A percentile compares a stretch with the other conserved stretches of the same genome.
phyloP scores from a whole-genome alignment of 2,329 filamentous ascomycete genomes.

The Curvularia sp. region DNA sequence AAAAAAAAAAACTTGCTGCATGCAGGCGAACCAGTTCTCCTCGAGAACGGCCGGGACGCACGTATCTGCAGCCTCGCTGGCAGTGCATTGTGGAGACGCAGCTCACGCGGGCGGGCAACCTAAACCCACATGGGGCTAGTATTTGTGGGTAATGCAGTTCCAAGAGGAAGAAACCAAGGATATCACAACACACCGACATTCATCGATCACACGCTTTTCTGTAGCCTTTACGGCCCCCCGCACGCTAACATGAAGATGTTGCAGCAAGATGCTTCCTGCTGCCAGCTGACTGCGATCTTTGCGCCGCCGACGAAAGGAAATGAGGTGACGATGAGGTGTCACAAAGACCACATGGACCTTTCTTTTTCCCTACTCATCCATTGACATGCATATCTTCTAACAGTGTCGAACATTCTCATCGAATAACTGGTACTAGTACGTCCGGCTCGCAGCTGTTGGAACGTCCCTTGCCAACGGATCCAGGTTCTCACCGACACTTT shows the following conservation, averaged over 20 bases:
- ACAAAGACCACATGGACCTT: slow-evolving; percentile 1
- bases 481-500: slow-evolving; percentile 6
- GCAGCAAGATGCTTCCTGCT: neutral
- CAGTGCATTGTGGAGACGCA: slow-evolving; percentile 2
- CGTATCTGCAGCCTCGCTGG: slow-evolving; percentile 6
- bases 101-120: slow-evolving; percentile 6
- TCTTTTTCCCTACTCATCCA: neutral
- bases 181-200: slow-evolving; percentile 10
- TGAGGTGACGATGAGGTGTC: neutral
- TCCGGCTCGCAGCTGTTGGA: neutral
- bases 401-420: neutral
- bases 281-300: slow-evolving; percentile 2
- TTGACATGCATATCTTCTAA: neutral
- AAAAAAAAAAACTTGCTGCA: neutral
- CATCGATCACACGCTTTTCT: slow-evolving; percentile 5
- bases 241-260: neutral
- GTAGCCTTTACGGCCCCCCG: slow-evolving; percentile 3
- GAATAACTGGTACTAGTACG: slow-evolving; percentile 5
- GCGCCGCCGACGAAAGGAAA: neutral
- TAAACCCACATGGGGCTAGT: neutral
- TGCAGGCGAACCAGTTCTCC: neutral
- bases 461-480: slow-evolving; percentile 5
- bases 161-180: slow-evolving; percentile 1
- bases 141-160: neutral
- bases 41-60: slow-evolving; percentile 1